Percentiles rank a stretch among this genome's conserved stretches.
phyloP scores from a whole-genome alignment of 1,139 yeast genomes.

The Saccharomyces hybrid region DNA sequence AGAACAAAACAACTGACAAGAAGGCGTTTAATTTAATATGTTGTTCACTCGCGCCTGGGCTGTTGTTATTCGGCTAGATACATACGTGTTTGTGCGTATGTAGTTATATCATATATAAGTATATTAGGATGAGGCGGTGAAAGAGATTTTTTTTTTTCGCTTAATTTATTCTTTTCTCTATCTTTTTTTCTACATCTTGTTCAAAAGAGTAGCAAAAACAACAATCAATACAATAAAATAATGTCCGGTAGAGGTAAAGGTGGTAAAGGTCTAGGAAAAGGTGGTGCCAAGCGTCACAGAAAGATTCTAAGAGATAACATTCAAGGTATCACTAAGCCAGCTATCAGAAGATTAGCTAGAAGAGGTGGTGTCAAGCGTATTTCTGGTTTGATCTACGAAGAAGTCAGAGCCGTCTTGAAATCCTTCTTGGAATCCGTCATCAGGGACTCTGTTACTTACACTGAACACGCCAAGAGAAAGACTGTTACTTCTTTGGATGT shows the following conservation, averaged over 20 bases:
- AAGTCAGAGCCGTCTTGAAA: slow-evolving; percentile 95
- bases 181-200: background rate
- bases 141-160: background rate
- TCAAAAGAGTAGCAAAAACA: slow-evolving; percentile 8
- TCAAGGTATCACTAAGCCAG: slow-evolving; percentile 99
- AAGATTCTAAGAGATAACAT: slow-evolving; percentile 98
- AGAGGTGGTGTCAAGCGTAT: slow-evolving; percentile 99
- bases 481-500: slow-evolving; percentile 98
- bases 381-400: slow-evolving; percentile 97
- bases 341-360: slow-evolving; percentile 99
- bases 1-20: background rate
- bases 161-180: background rate
- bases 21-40: background rate
- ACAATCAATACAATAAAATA: slow-evolving; percentile 30
- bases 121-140: background rate
- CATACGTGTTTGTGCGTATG: background rate
- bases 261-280: slow-evolving; percentile 98
- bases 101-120: background rate
- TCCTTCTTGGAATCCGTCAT: slow-evolving; percentile 94
- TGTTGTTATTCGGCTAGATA: background rate
- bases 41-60: background rate
- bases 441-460: slow-evolving; percentile 98
- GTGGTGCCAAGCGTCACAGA: slow-evolving; percentile 99
- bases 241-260: slow-evolving; percentile 99
- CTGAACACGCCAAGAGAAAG: slow-evolving; percentile 99